phyloP scores from a whole-genome alignment of 1,284 basidiomycete genomes.

The Irpex rosettiformis region DNA sequence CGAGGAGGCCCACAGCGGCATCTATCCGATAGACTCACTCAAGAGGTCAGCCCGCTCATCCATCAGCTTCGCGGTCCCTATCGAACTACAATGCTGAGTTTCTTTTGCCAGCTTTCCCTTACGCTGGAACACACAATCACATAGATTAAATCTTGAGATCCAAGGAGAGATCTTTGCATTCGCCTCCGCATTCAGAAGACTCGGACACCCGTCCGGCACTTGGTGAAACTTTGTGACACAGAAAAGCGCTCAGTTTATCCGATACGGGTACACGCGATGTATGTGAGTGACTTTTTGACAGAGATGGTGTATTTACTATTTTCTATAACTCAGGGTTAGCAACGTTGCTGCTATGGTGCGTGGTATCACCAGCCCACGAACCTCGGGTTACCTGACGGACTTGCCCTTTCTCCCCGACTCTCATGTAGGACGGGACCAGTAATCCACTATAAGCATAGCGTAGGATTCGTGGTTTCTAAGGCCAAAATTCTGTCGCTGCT shows the following conservation, averaged over 20 bases:
- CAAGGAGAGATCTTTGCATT: neutral
- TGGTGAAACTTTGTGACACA: neutral
- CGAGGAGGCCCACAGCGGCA: neutral
- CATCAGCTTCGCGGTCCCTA: neutral
- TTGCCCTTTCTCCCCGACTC: neutral
- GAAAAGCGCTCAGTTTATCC: slow-evolving; percentile 13
- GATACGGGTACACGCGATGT: slow-evolving; percentile 2
- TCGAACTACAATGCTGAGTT: neutral
- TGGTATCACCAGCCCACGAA: neutral
- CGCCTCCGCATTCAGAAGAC: neutral
- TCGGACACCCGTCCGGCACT: neutral
- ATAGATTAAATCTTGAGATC: neutral
- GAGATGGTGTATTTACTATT: neutral
- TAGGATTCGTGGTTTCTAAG: too few relatives aligned
- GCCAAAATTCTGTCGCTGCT: neutral
- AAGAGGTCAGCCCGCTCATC: slow-evolving; percentile 7
- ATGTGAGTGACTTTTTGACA: neutral
- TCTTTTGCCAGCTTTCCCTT: neutral
- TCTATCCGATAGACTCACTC: neutral
- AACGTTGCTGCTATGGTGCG: neutral
- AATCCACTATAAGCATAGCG: too few relatives aligned
- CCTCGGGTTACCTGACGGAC: neutral
- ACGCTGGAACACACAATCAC: neutral
- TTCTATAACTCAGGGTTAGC: neutral
- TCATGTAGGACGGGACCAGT: too few relatives aligned